Evolutionary conservation across 176 grass and related monocot genomes (phyloP).

Genomic region (Oryza meyeriana): DNA sequence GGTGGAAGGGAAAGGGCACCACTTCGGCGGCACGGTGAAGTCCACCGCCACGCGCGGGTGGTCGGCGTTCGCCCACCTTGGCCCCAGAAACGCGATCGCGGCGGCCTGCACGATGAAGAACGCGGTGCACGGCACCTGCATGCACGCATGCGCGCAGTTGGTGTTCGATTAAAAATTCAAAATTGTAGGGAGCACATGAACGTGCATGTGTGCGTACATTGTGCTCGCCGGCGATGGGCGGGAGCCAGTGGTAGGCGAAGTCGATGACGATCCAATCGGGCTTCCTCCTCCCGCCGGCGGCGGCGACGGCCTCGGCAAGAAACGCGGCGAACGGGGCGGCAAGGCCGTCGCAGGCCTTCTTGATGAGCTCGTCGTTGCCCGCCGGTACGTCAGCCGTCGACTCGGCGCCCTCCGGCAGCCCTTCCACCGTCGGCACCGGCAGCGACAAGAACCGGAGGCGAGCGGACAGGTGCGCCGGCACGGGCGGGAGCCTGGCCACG

Average conservation of each 20-base stretch:
- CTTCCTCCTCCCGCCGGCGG: no score
- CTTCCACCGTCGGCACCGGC: conserved; percentile 3
- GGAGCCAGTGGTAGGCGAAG: no score
- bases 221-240: no score
- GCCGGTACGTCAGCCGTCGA: conserved; percentile 42
- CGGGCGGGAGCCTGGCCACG: conserved; percentile 36
- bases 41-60: background rate
- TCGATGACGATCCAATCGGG: no score
- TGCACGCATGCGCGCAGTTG: no score
- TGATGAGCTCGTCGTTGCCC: conserved; percentile 31
- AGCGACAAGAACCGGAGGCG: conserved; percentile 27
- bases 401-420: conserved; percentile 30
- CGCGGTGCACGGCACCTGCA: background rate
- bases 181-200: no score
- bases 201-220: no score
- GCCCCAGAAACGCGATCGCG: conserved; percentile 20
- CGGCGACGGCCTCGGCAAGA: no score
- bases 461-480: background rate
- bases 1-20: conserved; percentile 29
- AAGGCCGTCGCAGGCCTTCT: conserved; percentile 50
- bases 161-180: no score
- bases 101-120: background rate
- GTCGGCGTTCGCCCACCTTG: background rate
- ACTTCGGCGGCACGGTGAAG: conserved; percentile 36
- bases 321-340: background rate